Evolutionary conservation across 768 basidiomycete species (phyloP), one percentile per base, ranked within the genome.

Genomic region (Filobasidium wieringae): DNA sequence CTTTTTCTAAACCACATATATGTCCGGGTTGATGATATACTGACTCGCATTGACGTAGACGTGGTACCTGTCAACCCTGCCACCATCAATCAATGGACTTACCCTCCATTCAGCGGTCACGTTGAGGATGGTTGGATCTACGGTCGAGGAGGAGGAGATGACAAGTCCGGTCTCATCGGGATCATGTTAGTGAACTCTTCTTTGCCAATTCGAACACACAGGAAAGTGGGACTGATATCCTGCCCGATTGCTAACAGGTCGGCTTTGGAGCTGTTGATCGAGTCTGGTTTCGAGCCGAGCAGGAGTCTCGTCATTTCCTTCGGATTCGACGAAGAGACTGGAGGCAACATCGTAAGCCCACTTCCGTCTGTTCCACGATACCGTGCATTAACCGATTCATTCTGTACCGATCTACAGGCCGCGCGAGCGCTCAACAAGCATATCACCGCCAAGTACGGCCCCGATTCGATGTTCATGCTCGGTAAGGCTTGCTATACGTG

Each of bases 101-200:
- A 71, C 55, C 68, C 65, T 41, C 68, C 66, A 7, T 69, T 63
- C 54, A 59, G 64, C 8, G 67, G 65, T 9, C 61, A 66, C 51
- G 69, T 62, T 51, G 68, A 72, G 34, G 66, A 63, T 1, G 55
- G 60, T 29, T 61, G 30, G 34, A 68, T 73, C 49, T 73, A 70
- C 70, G 72, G 72, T n/a, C 57, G 72, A 63, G 70, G 68, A 2
- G 36, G 61, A n/a, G 50, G 45, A 14, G 72, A 73, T 57, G 68
- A 71, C 58, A 73, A 73, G 58, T 64, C 67, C 14, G 66, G 68
- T 12, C 47, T 66, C 3, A 70, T 72, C 51, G 70, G 71, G n/a
- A 61, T 63, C 41, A 43, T 74, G 63, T 70, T 34, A 49, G 63
- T 63, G 11, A 2, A 11, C 26, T 49, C 24, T 49, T 26, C 8